Evolutionary conservation across 2,329 filamentous ascomycete genomes (phyloP), one percentile per base, ranked within the genome.

Genomic region (Colletotrichum lupini): DNA sequence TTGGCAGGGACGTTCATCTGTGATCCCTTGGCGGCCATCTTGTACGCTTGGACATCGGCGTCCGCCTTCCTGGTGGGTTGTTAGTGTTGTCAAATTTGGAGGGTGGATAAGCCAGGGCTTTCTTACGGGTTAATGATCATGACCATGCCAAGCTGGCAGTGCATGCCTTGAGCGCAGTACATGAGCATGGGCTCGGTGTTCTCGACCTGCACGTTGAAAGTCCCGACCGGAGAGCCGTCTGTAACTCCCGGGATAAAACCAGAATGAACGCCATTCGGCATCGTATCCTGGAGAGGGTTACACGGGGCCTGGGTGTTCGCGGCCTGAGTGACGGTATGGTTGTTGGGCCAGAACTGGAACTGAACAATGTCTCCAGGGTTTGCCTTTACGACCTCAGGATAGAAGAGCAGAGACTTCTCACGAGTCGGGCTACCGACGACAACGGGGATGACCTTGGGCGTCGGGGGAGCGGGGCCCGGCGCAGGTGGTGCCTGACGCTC

Each of bases 401-500:
- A 79, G 58, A 83, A 84, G 71, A 84, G 87, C 67, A 93, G 83
- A 11, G 70, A 73, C 49, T 73, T 73, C 63, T 84, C 84, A 76
- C 87, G 85, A 78, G 88, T 89, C 74, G 86, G 82, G 24, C 70
- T 73, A 74, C 89, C 89, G 67, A 95, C 93, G 74, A 89, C 87
- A 67, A 95, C 89, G 69, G 70, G 67, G 28, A 73, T 70, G 22
- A 73, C 70, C 59, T 78, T 73, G 7, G 70, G 70, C 8, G 60
- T 66, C 6, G 70, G 70, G 22, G 70, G 69, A 12, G 66, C 37
- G 16, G 59, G 49, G 32, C 30, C 69, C 9, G 67, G 68, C 11
- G 68, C 37, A 2, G 68, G 66, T 28, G 66, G 12, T 26, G 70
- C 61, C 49, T 73, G 70, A 24, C 70, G 70, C 55, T 73, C 70